phyloP scores from a whole-genome alignment of 73 alveolate genomes.

The Loxodes magnus region DNA sequence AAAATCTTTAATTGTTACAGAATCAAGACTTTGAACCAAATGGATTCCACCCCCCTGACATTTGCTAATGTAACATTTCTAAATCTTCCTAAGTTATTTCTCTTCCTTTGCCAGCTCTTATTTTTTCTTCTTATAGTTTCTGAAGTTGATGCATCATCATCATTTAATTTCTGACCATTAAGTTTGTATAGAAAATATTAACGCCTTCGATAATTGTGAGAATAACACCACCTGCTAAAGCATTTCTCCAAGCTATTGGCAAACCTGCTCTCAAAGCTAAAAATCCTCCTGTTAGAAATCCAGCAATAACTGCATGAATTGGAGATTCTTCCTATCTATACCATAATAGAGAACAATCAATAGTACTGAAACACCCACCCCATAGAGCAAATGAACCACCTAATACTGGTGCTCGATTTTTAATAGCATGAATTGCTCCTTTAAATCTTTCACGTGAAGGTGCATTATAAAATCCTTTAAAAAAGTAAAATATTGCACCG shows the following conservation, averaged over 20 bases:
- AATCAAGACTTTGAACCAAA: too few relatives aligned
- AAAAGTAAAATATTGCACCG: constrained; percentile 28
- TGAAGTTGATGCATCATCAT: background rate
- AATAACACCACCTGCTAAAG: constrained; percentile 41
- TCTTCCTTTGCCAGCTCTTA: too few relatives aligned
- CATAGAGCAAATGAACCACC: constrained; percentile 55
- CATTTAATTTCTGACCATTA: background rate
- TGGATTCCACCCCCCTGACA: too few relatives aligned
- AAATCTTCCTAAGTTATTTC: too few relatives aligned
- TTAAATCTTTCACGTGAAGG: constrained; percentile 31
- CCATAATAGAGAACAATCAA: constrained; percentile 33
- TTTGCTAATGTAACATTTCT: too few relatives aligned
- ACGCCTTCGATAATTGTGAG: constrained; percentile 42
- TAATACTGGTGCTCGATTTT: constrained; percentile 47
- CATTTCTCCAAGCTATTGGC: constrained; percentile 33
- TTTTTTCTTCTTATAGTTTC: background rate
- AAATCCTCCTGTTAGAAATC: constrained; percentile 47
- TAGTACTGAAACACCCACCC: constrained; percentile 43
- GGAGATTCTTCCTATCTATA: constrained; percentile 43
- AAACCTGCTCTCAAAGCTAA: constrained; percentile 45
- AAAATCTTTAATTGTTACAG: too few relatives aligned
- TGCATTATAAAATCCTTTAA: constrained; percentile 40
- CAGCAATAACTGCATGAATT: constrained; percentile 28
- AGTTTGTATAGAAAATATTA: background rate
- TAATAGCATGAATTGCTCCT: constrained; percentile 40